phyloP scores from a whole-genome alignment of 306 rosid genomes.

The Dicorynia guianensis region DNA sequence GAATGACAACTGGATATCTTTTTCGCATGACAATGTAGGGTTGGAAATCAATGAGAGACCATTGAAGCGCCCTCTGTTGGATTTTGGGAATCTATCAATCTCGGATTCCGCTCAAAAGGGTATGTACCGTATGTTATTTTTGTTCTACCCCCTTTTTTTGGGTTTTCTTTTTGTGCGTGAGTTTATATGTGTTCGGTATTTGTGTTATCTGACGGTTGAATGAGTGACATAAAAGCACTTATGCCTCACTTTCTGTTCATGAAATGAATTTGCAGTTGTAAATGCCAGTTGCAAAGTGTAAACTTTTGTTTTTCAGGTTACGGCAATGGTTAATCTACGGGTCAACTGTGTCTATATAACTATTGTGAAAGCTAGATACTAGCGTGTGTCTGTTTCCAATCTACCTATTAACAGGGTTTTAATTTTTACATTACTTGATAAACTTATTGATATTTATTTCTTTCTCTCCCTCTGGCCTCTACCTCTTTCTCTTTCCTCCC shows the following conservation, averaged over 20 bases:
- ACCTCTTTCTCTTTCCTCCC: background rate
- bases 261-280: background rate
- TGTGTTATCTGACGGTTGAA: background rate
- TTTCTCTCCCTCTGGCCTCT: background rate
- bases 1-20: background rate
- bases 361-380: background rate
- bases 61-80: slow-evolving; percentile 77
- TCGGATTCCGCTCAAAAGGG: slow-evolving; percentile 62
- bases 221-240: background rate
- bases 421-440: background rate
- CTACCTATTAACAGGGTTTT: background rate
- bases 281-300: background rate
- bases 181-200: background rate
- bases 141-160: slow-evolving; percentile 17
- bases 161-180: background rate
- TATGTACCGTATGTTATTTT: slow-evolving; percentile 23
- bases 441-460: background rate
- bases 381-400: background rate
- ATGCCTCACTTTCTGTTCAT: background rate
- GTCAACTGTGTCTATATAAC: background rate
- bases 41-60: slow-evolving; percentile 89
- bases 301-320: background rate
- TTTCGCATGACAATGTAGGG: slow-evolving; percentile 56
- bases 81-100: slow-evolving; percentile 71
- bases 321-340: background rate